Evolutionary conservation across 768 basidiomycete species (phyloP).

Genomic region (Lactifluus pinguis): DNA sequence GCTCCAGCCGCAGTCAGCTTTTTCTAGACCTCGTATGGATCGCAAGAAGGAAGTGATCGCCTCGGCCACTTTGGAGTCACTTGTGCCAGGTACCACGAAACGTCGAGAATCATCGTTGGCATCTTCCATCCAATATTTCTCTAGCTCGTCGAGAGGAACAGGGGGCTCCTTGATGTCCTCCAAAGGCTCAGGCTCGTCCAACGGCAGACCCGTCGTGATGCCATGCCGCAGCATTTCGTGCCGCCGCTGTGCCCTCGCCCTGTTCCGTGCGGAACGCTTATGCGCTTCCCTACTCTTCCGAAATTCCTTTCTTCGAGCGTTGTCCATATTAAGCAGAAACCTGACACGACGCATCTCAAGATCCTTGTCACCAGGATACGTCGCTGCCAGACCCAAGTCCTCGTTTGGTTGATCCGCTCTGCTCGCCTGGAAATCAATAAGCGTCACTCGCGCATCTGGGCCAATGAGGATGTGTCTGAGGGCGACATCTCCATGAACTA

Average conservation of each 20-base stretch:
- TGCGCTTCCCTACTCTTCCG: conserved; percentile 27
- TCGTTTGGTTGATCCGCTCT: conserved; percentile 25
- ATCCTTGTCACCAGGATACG: conserved; percentile 34
- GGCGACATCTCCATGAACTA: conserved; percentile 27
- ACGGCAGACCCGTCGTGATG: conserved; percentile 1
- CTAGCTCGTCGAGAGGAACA: conserved; percentile 27
- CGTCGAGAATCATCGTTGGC: conserved; percentile 29
- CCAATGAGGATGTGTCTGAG: conserved; percentile 44
- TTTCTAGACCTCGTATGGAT: conserved; percentile 11
- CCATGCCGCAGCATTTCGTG: conserved; percentile 25
- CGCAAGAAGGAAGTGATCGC: conserved; percentile 5
- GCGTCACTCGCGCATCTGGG: conserved; percentile 33
- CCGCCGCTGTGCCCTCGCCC: conserved; percentile 22
- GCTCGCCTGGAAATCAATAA: conserved; percentile 47
- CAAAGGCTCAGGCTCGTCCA: conserved; percentile 6
- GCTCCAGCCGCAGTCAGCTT: conserved; percentile 12
- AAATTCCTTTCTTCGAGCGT: conserved; percentile 29
- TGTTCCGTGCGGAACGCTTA: conserved; percentile 26
- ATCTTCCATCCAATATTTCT: conserved; percentile 29
- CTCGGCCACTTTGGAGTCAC: conserved; percentile 3
- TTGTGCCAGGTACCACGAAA: conserved; percentile 30
- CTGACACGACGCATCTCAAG: conserved; percentile 49
- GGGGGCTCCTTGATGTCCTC: conserved; percentile 29
- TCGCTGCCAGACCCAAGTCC: conserved; percentile 29
- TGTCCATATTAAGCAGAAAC: conserved; percentile 41